phyloP scores from a whole-genome alignment of 2,329 filamentous ascomycete species.

The Aspergillus luchuensis region DNA sequence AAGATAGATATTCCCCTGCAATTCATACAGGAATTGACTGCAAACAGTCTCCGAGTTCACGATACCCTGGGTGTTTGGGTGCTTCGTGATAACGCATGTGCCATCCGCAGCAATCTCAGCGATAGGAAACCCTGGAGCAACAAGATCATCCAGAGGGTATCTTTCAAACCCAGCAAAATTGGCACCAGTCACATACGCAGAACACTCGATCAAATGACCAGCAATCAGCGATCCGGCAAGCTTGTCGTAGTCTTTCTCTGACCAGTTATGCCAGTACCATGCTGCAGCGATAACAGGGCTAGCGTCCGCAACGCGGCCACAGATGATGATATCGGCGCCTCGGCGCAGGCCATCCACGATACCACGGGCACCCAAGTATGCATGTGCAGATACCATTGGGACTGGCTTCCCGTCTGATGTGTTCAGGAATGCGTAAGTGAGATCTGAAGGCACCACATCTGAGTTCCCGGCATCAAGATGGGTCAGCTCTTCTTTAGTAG shows the following conservation, averaged over 20 bases:
- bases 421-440: conserved; percentile 43
- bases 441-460: conserved; percentile 36
- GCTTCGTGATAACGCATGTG: conserved; percentile 53
- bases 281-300: conserved; percentile 59
- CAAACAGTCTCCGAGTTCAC: conserved; percentile 46
- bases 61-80: conserved; percentile 47
- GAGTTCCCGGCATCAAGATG: conserved; percentile 48
- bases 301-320: conserved; percentile 53
- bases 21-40: conserved; percentile 54
- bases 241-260: conserved; percentile 49
- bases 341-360: conserved; percentile 48
- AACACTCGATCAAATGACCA: conserved; percentile 59
- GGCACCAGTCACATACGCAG: conserved; percentile 56
- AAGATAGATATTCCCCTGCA: conserved; percentile 53
- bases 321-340: conserved; percentile 54
- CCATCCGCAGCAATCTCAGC: conserved; percentile 53
- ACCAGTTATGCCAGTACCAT: conserved; percentile 59
- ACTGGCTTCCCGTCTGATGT: conserved; percentile 42
- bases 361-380: conserved; percentile 56
- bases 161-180: conserved; percentile 56
- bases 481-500: conserved; percentile 34
- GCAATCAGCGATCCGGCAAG: conserved; percentile 56
- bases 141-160: conserved; percentile 43
- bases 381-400: conserved; percentile 48
- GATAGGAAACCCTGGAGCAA: conserved; percentile 53